phyloP scores from a whole-genome alignment of 2,329 filamentous ascomycete species.

The Venturia asperata region DNA sequence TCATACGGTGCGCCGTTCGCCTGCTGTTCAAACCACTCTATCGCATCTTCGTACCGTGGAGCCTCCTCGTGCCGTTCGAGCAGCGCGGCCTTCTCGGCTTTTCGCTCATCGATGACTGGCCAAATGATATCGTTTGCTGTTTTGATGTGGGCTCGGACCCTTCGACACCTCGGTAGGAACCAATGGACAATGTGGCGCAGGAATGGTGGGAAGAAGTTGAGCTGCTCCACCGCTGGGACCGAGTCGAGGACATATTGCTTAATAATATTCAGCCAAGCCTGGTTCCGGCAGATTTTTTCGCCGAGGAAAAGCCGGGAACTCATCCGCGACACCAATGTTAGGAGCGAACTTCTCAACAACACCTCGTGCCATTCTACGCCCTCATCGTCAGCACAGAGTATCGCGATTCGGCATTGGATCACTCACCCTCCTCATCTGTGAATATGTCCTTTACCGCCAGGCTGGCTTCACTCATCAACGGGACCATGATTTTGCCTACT shows the following conservation, averaged over 20 bases:
- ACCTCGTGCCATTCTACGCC: slow-evolving; percentile 20
- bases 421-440: slow-evolving; percentile 2
- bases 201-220: slow-evolving; percentile 38
- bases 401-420: no score
- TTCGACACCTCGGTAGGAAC: slow-evolving; percentile 38
- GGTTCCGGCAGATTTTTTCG: slow-evolving; percentile 43
- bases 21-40: slow-evolving; percentile 41
- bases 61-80: slow-evolving; percentile 23
- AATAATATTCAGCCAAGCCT: slow-evolving; percentile 49
- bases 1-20: slow-evolving; percentile 30
- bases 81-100: slow-evolving; percentile 17
- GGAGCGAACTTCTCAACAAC: slow-evolving; percentile 25
- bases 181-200: slow-evolving; percentile 40
- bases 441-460: neutral
- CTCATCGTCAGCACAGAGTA: no score
- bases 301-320: slow-evolving; percentile 51
- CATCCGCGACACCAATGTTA: slow-evolving; percentile 47
- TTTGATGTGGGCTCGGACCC: slow-evolving; percentile 33
- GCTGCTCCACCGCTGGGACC: slow-evolving; percentile 43
- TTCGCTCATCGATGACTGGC: slow-evolving; percentile 24
- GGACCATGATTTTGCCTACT: slow-evolving; percentile 1
- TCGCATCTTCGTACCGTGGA: slow-evolving; percentile 30
- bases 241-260: slow-evolving; percentile 46
- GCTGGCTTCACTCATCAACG: slow-evolving; percentile 4
- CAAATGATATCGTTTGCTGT: slow-evolving; percentile 32